Conservation (phyloP, 768 basidiomycete species). For the Holtermanniella nyarrowii region DNA sequence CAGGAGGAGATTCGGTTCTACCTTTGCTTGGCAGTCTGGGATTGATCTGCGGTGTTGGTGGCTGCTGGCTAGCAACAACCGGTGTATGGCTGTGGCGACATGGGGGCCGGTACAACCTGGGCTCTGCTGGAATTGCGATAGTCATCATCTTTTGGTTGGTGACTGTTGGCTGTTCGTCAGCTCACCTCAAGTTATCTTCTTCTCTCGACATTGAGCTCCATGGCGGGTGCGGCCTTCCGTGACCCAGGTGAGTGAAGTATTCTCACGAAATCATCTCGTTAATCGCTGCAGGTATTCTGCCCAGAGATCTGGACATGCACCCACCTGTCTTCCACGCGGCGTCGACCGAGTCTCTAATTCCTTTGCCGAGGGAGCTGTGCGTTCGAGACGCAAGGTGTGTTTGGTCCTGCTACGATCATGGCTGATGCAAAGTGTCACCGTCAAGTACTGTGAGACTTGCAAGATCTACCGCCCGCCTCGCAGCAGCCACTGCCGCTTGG, state of each 20-base stretch:
- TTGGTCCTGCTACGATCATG: not conserved
- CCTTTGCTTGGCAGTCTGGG: constrained; percentile 62
- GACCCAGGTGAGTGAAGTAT: constrained; percentile 19
- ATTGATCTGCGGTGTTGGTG: constrained; percentile 58
- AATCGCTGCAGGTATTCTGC: constrained; percentile 73
- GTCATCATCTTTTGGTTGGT: constrained; percentile 48
- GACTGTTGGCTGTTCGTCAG: constrained; percentile 45
- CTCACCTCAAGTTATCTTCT: constrained; percentile 46
- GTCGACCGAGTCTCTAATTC: constrained; percentile 52
- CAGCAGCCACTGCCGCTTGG: constrained; percentile 92
- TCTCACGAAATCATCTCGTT: constrained; percentile 46
- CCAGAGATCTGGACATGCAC: constrained; percentile 72
- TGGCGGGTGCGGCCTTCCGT: constrained; percentile 27
- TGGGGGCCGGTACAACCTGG: constrained; percentile 49
- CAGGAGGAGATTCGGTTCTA: constrained; percentile 74
- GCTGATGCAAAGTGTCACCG: constrained; percentile 55
- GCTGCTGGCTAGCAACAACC: constrained; percentile 78
- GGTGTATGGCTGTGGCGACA: constrained; percentile 82
- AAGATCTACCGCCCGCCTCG: constrained; percentile 84
- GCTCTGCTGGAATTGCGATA: constrained; percentile 48
- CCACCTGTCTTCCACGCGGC: constrained; percentile 59
- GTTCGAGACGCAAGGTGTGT: constrained; percentile 68
- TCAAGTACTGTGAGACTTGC: constrained; percentile 91
- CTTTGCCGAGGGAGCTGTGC: constrained; percentile 70
- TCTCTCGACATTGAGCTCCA: constrained; percentile 17